phyloP scores from a whole-genome alignment of 371 early-diverging fungal genomes.

The Saksenaea vasiformis region DNA sequence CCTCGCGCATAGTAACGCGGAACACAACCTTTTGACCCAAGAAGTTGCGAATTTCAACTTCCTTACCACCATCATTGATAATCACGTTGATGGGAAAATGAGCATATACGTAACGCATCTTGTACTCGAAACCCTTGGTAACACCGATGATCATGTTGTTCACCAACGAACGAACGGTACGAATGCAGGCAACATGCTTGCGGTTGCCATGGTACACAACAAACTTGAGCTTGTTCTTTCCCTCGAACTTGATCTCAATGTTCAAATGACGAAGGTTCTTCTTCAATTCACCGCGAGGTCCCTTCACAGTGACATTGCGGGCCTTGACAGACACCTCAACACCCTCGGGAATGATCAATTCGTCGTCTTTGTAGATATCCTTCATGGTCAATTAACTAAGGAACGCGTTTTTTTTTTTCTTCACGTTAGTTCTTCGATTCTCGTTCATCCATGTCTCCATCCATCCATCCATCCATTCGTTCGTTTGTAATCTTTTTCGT shows the following conservation, averaged over 20 bases:
- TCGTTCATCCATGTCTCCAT: background rate
- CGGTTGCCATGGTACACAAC: slow-evolving; percentile 97
- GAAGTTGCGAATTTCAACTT: slow-evolving; percentile 99
- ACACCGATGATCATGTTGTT: slow-evolving; percentile 45
- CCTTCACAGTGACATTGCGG: slow-evolving; percentile 76
- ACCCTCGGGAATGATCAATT: slow-evolving; percentile 77
- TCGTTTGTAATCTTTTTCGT: background rate
- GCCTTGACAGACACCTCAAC: slow-evolving; percentile 80
- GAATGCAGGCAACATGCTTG: slow-evolving; percentile 98
- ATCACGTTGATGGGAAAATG: slow-evolving; percentile 99
- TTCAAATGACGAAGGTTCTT: slow-evolving; percentile 96
- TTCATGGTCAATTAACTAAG: slow-evolving; percentile 56
- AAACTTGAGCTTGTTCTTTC: slow-evolving; percentile 75
- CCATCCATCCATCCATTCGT: background rate
- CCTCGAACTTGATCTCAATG: slow-evolving; percentile 81
- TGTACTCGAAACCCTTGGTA: slow-evolving; percentile 95
- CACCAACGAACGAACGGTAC: slow-evolving; percentile 90
- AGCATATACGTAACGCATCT: slow-evolving; percentile 99
- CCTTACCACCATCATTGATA: slow-evolving; percentile 81
- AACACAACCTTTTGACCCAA: slow-evolving; percentile 98
- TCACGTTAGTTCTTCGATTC: background rate
- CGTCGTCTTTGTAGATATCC: slow-evolving; percentile 86
- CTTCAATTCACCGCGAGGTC: slow-evolving; percentile 88
- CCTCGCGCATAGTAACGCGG: slow-evolving; percentile 89
- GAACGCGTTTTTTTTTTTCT: background rate